phyloP scores from a whole-genome alignment of 148 eudicot species.

The Camellia japonica region DNA sequence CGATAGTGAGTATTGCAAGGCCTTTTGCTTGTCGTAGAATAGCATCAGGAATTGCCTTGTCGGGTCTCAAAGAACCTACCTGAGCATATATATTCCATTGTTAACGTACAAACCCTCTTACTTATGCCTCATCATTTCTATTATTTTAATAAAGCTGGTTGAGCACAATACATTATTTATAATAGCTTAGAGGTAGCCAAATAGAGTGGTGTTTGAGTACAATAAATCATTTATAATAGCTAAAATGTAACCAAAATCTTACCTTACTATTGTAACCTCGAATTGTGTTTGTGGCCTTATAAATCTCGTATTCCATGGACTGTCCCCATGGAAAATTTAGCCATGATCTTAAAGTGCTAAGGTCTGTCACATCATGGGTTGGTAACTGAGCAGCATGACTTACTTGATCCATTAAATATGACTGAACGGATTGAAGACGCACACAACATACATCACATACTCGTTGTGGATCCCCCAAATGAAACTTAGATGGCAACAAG shows the following conservation, averaged over 20 bases:
- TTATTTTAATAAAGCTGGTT: background rate
- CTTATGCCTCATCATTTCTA: background rate
- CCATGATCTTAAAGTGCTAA: conserved; percentile 69
- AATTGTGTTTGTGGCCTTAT: conserved; percentile 67
- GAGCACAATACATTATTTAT: background rate
- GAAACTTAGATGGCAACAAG: conserved; percentile 54
- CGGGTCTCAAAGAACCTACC: conserved; percentile 50
- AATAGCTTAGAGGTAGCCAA: background rate
- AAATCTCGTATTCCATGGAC: conserved; percentile 70
- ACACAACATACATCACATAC: conserved; percentile 80
- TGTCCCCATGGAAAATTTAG: conserved; percentile 66
- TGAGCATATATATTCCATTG: conserved; percentile 17
- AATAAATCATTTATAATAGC: background rate
- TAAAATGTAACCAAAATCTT: conserved; percentile 1
- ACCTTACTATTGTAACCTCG: conserved; percentile 45
- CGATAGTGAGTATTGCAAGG: conserved; percentile 59
- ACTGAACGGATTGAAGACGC: conserved; percentile 59
- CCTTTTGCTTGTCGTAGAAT: conserved; percentile 63
- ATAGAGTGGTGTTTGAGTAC: background rate
- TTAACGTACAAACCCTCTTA: background rate
- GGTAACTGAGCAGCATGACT: conserved; percentile 68
- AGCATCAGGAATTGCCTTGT: conserved; percentile 53
- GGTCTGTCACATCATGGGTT: conserved; percentile 63
- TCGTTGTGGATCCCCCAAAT: conserved; percentile 44
- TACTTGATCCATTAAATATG: conserved; percentile 58